Evolutionary conservation across 2,329 filamentous ascomycete genomes (phyloP).

Genomic region (Coleophoma crateriformis): DNA sequence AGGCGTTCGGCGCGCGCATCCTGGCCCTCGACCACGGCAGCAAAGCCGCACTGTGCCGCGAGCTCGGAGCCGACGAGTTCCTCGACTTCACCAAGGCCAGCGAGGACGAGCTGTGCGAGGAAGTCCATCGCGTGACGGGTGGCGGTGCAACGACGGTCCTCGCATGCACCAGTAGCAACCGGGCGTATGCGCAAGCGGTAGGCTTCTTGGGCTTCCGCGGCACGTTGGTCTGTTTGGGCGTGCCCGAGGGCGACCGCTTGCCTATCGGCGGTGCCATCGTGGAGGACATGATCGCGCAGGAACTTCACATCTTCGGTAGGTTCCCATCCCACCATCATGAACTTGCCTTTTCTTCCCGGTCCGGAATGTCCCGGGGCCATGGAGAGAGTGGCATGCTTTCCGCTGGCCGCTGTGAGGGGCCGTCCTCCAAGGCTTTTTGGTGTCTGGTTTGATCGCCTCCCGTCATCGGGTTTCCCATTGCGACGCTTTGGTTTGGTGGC

Average conservation of each 20-base stretch:
- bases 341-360: no score
- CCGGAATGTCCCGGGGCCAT: no score
- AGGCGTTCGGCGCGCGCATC: constrained; percentile 55
- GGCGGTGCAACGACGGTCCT: constrained; percentile 56
- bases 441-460: no score
- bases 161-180: constrained; percentile 42
- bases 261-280: constrained; percentile 32
- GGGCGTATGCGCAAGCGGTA: constrained; percentile 39
- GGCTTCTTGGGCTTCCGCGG: constrained; percentile 38
- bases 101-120: constrained; percentile 40
- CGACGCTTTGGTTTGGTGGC: no score
- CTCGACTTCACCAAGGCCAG: constrained; percentile 49
- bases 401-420: no score
- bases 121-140: constrained; percentile 45
- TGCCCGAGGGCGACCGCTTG: constrained; percentile 35
- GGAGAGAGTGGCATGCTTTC: no score
- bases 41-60: constrained; percentile 49
- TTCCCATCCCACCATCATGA: no score
- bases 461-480: no score
- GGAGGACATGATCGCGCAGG: no score
- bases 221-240: constrained; percentile 41
- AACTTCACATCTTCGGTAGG: no score
- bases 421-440: no score
- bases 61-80: constrained; percentile 58
- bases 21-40: constrained; percentile 57